Base-by-base conservation (phyloP, 2,329 filamentous ascomycete genomes). In the Diaporthe vaccinii region DNA sequence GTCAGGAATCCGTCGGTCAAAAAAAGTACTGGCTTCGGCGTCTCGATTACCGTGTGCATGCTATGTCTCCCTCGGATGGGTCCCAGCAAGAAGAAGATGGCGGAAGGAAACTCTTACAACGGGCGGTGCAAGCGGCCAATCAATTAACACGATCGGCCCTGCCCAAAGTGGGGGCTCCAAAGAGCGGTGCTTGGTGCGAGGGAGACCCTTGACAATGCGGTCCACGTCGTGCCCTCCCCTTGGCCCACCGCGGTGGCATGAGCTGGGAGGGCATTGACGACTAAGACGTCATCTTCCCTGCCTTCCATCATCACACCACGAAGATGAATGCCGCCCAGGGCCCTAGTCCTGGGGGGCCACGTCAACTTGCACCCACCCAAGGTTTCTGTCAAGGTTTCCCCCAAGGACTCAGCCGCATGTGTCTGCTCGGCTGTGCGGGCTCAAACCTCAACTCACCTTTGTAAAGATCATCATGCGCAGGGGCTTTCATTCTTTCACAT, bases 91-190 rank as follows among this genome's bases (percentile, higher is more conserved):
- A 34, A n/a, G 62, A 28, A 10, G 41, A 51, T 17, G 62, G 62
- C 4, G 22, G 46, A 39, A 8, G 22, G 62, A 39, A 15, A 39
- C 31, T 28, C 34, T 28, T 28, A 4, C 49, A 39, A 28, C 12
- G 31, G 46, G 46, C 34, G 34, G 9, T 4, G 34, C 65, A 25
- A 41, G 49, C 15, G 49, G 65, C 65, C 65, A 69, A 69, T 69
- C 65, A 69, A 69, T 34, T 69, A 69, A 69, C 65, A 69, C 65
- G 34, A 69, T 69, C 65, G 65, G 46, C 8, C 46, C 65, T 69
- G 20, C 44, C 44, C 14, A 69, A 69, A 7, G 65, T 69, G 65
- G 46, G 62, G 62, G 62, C 31, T 17, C 46, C 31, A 39, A 53
- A 28, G 46, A 53, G 46, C 34, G 14, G 46, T 68, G 46, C 46